A percentile compares a stretch with the other conserved stretches of the same genome.
These are phyloP conservation scores for Mycena indigotica DNA, from an alignment of 768 basidiomycete species.

Conservation along the genomic window DNA sequence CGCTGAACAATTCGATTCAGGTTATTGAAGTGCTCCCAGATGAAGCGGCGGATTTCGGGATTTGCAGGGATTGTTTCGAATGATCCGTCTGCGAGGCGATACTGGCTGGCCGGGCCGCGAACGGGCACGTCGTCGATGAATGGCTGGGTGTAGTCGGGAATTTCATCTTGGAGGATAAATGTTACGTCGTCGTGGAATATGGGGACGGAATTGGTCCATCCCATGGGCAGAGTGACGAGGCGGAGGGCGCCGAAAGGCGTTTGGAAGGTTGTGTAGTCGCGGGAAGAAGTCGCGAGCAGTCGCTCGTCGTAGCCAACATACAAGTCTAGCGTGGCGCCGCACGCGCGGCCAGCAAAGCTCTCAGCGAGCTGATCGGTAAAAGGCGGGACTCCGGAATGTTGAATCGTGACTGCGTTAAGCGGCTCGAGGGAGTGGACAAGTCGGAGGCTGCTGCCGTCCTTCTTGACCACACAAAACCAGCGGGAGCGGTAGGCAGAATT, in stretches of 20 bases:
- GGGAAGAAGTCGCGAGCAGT: slow-evolving; percentile 23
- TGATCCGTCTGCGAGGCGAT: slow-evolving; percentile 16
- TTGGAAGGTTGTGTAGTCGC: slow-evolving; percentile 36
- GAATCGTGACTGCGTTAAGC: slow-evolving; percentile 28
- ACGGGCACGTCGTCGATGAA: slow-evolving; percentile 34
- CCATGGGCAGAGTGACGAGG: slow-evolving; percentile 31
- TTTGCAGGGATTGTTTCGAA: slow-evolving; percentile 31
- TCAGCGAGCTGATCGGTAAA: slow-evolving; percentile 12
- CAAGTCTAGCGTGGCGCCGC: slow-evolving; percentile 24
- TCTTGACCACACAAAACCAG: slow-evolving; percentile 3
- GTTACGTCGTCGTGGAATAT: slow-evolving; percentile 33
- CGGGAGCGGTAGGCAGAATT: not conserved
- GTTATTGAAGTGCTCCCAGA: slow-evolving; percentile 26
- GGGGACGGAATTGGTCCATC: slow-evolving; percentile 24
- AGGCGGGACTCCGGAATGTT: slow-evolving; percentile 24
- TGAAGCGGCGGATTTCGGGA: slow-evolving; percentile 12
- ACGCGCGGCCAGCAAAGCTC: slow-evolving; percentile 17
- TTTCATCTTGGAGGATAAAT: slow-evolving; percentile 29
- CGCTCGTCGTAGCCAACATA: slow-evolving; percentile 32
- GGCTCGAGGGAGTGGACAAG: slow-evolving; percentile 31
- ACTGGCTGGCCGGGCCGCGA: slow-evolving; percentile 25
- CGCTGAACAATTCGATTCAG: slow-evolving; percentile 27
- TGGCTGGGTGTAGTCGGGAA: slow-evolving; percentile 19
- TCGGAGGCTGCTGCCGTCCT: slow-evolving; percentile 13
- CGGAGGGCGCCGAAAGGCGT: slow-evolving; percentile 25